phyloP scores from a whole-genome alignment of 257 asterid species.

The Scutellaria barbata region DNA sequence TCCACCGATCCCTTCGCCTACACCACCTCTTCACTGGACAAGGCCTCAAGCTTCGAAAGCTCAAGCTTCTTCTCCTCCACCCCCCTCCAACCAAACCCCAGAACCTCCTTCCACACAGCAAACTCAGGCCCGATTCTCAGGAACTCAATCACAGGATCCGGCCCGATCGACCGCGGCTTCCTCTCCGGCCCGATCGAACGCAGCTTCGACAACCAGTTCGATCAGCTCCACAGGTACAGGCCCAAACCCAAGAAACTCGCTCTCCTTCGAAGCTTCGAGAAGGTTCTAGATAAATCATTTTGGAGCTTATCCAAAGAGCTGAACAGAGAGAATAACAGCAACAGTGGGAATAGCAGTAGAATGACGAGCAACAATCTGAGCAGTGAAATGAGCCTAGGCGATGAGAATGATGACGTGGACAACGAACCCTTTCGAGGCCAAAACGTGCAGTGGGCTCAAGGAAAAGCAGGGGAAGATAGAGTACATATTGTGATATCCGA shows the following conservation, averaged over 20 bases:
- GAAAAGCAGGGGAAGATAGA: slow-evolving; percentile 95
- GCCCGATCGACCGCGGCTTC: slow-evolving; percentile 73
- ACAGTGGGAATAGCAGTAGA: slow-evolving; percentile 51
- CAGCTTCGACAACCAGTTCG: slow-evolving; percentile 65
- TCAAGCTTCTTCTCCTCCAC: slow-evolving; percentile 72
- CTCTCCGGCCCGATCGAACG: slow-evolving; percentile 89
- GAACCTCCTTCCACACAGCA: slow-evolving; percentile 43
- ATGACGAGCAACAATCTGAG: slow-evolving; percentile 58
- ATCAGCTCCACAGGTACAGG: slow-evolving; percentile 52
- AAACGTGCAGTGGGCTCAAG: slow-evolving; percentile 97
- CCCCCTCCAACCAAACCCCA: slow-evolving; percentile 72
- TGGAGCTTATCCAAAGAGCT: slow-evolving; percentile 54
- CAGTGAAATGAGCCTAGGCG: slow-evolving; percentile 60
- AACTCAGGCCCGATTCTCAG: slow-evolving; percentile 73
- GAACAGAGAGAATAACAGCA: slow-evolving; percentile 41
- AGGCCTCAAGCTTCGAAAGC: slow-evolving; percentile 85
- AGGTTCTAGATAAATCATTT: slow-evolving; percentile 53
- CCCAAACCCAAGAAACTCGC: slow-evolving; percentile 62
- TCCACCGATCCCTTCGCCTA: slow-evolving; percentile 66
- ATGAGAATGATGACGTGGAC: slow-evolving; percentile 62
- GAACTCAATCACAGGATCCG: slow-evolving; percentile 55
- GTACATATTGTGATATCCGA: slow-evolving; percentile 87
- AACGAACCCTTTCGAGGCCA: slow-evolving; percentile 62
- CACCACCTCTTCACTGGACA: slow-evolving; percentile 49
- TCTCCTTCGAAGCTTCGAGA: slow-evolving; percentile 50